These are phyloP conservation scores for Aspergillus sp. DNA, from an alignment of 2,329 filamentous ascomycete species.

Conservation along the genomic window DNA sequence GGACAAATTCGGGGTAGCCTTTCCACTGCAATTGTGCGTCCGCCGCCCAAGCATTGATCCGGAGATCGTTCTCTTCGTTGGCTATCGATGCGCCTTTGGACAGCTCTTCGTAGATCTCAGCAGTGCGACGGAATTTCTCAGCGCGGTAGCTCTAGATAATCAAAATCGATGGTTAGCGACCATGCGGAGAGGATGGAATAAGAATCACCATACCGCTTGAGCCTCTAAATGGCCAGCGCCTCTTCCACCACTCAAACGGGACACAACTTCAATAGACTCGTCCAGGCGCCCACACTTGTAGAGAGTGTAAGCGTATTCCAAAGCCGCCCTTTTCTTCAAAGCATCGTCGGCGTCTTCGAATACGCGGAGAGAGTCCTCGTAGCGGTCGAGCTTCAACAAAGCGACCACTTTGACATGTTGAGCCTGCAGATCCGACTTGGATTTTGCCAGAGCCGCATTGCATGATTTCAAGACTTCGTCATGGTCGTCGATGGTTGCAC, in stretches of 20 bases:
- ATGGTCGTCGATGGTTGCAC: conserved; percentile 57
- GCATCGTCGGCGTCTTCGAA: conserved; percentile 51
- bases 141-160: conserved; percentile 46
- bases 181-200: background rate
- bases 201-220: conserved; percentile 46
- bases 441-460: conserved; percentile 53
- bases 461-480: conserved; percentile 57
- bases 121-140: conserved; percentile 55
- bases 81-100: conserved; percentile 34
- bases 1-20: conserved; percentile 46
- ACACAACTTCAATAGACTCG: conserved; percentile 51
- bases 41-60: conserved; percentile 57
- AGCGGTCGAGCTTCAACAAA: conserved; percentile 59
- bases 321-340: conserved; percentile 50
- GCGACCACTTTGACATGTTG: conserved; percentile 58
- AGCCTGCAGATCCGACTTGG: conserved; percentile 52
- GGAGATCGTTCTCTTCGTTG: conserved; percentile 55
- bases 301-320: conserved; percentile 60
- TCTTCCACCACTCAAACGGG: conserved; percentile 36
- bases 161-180: background rate
- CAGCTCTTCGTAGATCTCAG: conserved; percentile 51
- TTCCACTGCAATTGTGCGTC: conserved; percentile 61
- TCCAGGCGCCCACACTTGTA: conserved; percentile 56
- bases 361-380: conserved; percentile 54
- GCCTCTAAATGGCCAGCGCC: conserved; percentile 58